Evolutionary conservation across 352 stramenopile genomes (phyloP).

Genomic region (Discostella stelligera): DNA sequence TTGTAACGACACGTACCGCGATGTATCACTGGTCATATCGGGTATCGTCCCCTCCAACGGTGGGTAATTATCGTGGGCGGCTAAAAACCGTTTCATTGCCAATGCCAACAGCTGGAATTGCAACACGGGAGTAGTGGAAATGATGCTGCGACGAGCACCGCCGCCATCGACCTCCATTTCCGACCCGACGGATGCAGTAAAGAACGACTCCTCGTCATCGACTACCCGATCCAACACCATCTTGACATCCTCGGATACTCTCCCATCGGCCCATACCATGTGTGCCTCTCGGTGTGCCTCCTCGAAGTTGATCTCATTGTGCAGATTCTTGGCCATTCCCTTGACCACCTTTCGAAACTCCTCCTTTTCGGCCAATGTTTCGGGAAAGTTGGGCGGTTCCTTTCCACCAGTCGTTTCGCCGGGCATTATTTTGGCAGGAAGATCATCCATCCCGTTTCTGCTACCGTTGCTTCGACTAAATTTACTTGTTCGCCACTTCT

Average conservation of each 20-base stretch:
- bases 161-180: constrained; percentile 28
- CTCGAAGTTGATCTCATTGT: constrained; percentile 94
- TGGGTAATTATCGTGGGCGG: constrained; percentile 48
- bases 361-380: constrained; percentile 88
- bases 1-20: constrained; percentile 92
- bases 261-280: constrained; percentile 86
- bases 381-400: constrained; percentile 54
- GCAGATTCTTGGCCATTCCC: constrained; percentile 56
- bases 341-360: constrained; percentile 82
- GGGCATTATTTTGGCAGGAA: constrained; percentile 12
- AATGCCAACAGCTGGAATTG: constrained; percentile 51
- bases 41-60: constrained; percentile 91
- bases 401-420: not conserved
- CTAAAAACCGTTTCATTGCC: constrained; percentile 61
- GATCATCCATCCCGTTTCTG: constrained; percentile 10
- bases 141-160: not conserved
- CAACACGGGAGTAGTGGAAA: constrained; percentile 12
- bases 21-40: constrained; percentile 95
- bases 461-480: not conserved
- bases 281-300: constrained; percentile 92
- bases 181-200: constrained; percentile 6
- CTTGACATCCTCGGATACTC: constrained; percentile 85
- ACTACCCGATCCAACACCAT: constrained; percentile 34
- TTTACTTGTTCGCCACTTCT: constrained; percentile 51
- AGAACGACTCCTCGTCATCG: constrained; percentile 45